phyloP scores from a whole-genome alignment of 1,284 basidiomycete genomes.

The Naganishia albida region DNA sequence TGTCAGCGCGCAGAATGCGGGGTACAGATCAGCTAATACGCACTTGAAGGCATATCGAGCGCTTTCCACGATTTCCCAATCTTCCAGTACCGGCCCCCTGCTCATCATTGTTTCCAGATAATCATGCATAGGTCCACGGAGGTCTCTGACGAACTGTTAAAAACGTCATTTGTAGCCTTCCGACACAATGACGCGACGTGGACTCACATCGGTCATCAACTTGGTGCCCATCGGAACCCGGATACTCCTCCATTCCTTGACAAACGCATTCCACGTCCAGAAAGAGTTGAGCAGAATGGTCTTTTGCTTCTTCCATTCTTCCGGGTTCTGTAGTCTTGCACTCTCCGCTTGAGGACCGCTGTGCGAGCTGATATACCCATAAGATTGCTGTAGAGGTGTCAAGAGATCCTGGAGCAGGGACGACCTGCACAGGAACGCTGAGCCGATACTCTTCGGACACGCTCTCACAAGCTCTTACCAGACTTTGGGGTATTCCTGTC shows the following conservation, averaged over 20 bases:
- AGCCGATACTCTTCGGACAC: too few relatives aligned
- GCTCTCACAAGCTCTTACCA: constrained; percentile 9
- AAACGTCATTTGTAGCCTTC: background rate
- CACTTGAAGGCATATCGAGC: constrained; percentile 54
- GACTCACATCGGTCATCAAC: constrained; percentile 43
- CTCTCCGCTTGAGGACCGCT: constrained; percentile 16
- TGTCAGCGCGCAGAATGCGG: background rate
- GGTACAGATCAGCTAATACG: constrained; percentile 29
- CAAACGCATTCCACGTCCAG: constrained; percentile 54
- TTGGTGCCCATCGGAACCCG: constrained; percentile 48
- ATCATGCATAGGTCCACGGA: constrained; percentile 31
- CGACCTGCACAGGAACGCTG: constrained; percentile 34
- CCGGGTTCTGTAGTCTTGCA: background rate
- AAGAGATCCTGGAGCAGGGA: constrained; percentile 27
- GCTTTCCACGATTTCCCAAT: constrained; percentile 49
- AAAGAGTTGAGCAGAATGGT: constrained; percentile 51
- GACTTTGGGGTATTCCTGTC: constrained; percentile 48
- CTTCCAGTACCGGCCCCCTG: constrained; percentile 34
- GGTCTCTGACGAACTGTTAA: constrained; percentile 29
- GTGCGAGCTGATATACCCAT: constrained; percentile 36
- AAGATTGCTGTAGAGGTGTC: constrained; percentile 37
- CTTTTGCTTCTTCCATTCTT: constrained; percentile 31
- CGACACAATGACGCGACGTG: background rate
- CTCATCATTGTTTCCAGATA: constrained; percentile 33
- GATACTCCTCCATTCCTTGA: constrained; percentile 54